These are phyloP conservation scores for Guillardia theta DNA, from an alignment of 78 protist species.

Conservation along the genomic window DNA sequence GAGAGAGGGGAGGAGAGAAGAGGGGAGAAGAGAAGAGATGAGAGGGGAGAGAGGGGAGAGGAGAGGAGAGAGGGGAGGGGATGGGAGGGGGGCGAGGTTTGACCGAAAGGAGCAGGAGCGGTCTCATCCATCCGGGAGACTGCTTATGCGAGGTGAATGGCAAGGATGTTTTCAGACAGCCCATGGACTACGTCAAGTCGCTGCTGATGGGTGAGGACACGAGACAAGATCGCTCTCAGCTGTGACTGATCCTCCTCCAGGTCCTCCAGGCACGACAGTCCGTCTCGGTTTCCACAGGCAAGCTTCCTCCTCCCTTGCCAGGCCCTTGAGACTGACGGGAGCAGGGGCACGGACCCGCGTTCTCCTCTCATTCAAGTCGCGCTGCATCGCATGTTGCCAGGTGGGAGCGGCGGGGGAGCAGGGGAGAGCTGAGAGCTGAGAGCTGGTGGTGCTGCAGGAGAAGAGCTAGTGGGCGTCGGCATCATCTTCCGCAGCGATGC, in stretches of 20 bases:
- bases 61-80: background rate
- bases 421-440: background rate
- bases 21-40: background rate
- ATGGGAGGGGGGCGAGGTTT: background rate
- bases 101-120: background rate
- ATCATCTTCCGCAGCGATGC: slow-evolving; percentile 38
- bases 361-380: slow-evolving; percentile 15
- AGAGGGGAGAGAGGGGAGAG: background rate
- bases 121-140: background rate
- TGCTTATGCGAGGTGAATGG: slow-evolving; percentile 13
- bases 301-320: too few species aligned
- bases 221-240: background rate
- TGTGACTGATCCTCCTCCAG: background rate
- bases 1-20: background rate
- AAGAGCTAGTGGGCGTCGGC: slow-evolving; percentile 14
- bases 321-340: too few species aligned
- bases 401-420: background rate
- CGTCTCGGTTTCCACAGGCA: slow-evolving; percentile 31
- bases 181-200: background rate
- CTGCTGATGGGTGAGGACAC: background rate
- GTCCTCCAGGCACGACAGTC: background rate
- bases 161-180: slow-evolving; percentile 9
- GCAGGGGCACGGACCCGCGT: slow-evolving; percentile 39
- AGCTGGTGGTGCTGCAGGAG: slow-evolving; percentile 19
- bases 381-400: background rate